A percentile compares a stretch with the other conserved stretches of the same genome.
Conservation (phyloP, 2,329 filamentous ascomycete species). For the Fusarium subtropicale region DNA sequence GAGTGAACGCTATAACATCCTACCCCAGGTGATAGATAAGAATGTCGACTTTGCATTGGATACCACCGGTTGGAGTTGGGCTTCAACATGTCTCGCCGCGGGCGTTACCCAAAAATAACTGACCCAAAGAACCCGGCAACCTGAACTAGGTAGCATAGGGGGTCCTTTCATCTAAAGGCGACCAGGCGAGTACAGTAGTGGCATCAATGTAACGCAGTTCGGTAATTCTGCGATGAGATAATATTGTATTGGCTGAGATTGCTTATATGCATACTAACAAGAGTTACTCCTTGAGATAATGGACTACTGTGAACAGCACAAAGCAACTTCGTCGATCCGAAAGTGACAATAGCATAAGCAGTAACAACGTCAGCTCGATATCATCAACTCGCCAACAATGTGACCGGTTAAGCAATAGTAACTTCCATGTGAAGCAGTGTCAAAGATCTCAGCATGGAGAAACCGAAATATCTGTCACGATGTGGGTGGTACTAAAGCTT, state of each 20-base stretch:
- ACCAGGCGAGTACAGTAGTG: neutral
- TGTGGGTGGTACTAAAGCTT: neutral
- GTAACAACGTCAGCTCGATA: neutral
- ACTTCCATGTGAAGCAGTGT: neutral
- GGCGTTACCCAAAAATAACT: neutral
- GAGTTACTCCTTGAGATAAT: neutral
- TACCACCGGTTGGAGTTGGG: neutral
- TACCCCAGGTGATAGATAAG: neutral
- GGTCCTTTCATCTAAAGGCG: neutral
- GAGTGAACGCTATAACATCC: neutral
- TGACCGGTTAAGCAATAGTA: neutral
- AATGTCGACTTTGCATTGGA: neutral
- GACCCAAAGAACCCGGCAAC: neutral
- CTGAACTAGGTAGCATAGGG: neutral
- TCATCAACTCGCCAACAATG: neutral
- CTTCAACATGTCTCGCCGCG: neutral
- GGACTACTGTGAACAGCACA: neutral
- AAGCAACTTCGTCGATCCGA: neutral
- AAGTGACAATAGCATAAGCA: neutral
- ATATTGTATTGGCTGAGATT: neutral
- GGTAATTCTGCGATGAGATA: too few species aligned
- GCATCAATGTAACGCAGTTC: neutral
- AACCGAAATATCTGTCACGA: neutral
- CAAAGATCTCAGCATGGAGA: too few species aligned
- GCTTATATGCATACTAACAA: neutral